Conservation (phyloP, 257 asterid species). For the Cruciata laevipes region DNA sequence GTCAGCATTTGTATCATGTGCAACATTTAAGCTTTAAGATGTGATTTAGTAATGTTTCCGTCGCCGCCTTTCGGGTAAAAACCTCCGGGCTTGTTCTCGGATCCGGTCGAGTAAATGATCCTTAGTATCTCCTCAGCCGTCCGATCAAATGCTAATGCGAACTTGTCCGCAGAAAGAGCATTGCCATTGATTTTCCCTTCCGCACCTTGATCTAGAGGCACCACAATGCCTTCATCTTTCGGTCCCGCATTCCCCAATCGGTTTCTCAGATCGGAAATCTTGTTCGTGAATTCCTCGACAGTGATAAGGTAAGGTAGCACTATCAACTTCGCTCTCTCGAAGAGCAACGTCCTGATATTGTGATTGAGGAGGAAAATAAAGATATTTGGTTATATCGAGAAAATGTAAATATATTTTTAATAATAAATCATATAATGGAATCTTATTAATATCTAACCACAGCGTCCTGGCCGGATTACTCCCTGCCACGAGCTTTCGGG, state of each 20-base stretch:
- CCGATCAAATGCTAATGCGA: constrained; percentile 48
- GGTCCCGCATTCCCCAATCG: constrained; percentile 45
- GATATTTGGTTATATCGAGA: too few species aligned
- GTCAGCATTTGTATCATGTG: too few species aligned
- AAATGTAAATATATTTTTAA: too few species aligned
- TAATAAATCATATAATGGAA: too few species aligned
- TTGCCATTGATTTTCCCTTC: constrained; percentile 55
- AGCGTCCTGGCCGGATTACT: constrained; percentile 50
- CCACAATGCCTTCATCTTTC: constrained; percentile 76
- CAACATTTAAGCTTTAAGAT: too few species aligned
- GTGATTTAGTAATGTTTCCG: constrained; percentile 62
- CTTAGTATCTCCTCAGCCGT: constrained; percentile 68
- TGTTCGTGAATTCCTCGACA: constrained; percentile 32
- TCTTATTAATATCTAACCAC: constrained; percentile 12
- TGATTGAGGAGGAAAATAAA: too few species aligned
- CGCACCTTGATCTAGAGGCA: constrained; percentile 34
- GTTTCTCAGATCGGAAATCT: constrained; percentile 31
- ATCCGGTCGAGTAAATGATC: constrained; percentile 56
- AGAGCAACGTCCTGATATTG: constrained; percentile 21
- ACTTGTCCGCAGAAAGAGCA: constrained; percentile 42
- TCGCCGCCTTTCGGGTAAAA: constrained; percentile 70
- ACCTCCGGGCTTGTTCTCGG: constrained; percentile 55
- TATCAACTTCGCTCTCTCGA: background rate
- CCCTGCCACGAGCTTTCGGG: constrained; percentile 52
- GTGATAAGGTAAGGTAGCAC: constrained; percentile 27